Percentiles rank a stretch among this genome's conserved stretches.
Conservation (phyloP, 2,329 filamentous ascomycete genomes). For the Scolecobasidium constrictum region DNA sequence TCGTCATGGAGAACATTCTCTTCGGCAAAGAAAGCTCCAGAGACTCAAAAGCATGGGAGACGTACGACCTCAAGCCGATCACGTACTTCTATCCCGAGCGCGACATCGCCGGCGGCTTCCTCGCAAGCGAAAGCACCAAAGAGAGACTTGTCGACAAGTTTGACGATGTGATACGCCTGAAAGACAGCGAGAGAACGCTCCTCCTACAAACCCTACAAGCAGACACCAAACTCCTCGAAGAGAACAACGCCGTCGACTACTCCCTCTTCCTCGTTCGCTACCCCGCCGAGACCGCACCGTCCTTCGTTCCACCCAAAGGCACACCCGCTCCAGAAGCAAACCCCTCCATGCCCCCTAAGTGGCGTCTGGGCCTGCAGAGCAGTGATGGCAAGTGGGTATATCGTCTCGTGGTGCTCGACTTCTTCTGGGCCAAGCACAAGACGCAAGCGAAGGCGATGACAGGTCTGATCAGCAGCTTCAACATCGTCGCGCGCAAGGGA, state of each 20-base stretch:
- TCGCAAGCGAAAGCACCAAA: constrained; percentile 55
- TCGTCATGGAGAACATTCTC: constrained; percentile 68
- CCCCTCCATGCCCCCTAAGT: constrained; percentile 23
- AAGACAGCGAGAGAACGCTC: constrained; percentile 41
- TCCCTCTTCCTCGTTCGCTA: constrained; percentile 60
- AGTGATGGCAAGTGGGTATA: constrained; percentile 56
- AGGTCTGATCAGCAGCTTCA: constrained; percentile 52
- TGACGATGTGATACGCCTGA: constrained; percentile 52
- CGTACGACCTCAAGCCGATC: constrained; percentile 63
- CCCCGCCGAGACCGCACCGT: constrained; percentile 26
- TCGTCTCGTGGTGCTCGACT: constrained; percentile 57
- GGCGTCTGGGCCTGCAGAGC: constrained; percentile 52
- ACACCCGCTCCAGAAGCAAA: constrained; percentile 15
- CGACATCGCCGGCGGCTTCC: constrained; percentile 53
- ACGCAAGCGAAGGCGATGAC: constrained; percentile 56
- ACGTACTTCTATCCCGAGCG: constrained; percentile 68
- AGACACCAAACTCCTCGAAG: constrained; percentile 53
- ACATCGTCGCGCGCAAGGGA: constrained; percentile 50
- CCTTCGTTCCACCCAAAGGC: constrained; percentile 22
- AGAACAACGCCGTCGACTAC: constrained; percentile 61
- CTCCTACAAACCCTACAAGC: constrained; percentile 45
- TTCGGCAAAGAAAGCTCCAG: constrained; percentile 43
- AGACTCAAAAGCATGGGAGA: constrained; percentile 48
- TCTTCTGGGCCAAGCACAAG: constrained; percentile 70
- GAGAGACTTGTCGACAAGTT: constrained; percentile 57